Evolutionary conservation across 83 land plant genomes (phyloP).

Genomic region (Thuja plicata): DNA sequence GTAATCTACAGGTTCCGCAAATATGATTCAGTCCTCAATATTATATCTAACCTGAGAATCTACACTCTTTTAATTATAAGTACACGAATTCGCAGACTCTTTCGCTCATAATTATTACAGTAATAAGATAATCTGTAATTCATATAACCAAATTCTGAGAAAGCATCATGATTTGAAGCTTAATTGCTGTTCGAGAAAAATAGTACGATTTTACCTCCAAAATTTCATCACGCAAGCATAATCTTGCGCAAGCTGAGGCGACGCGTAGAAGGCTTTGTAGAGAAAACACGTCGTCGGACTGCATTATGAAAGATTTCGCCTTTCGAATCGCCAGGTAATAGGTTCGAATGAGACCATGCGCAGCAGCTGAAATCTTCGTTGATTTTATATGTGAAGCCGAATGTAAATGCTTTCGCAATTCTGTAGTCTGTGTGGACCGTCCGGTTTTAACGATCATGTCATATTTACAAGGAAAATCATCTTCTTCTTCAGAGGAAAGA

Average conservation of each 20-base stretch:
- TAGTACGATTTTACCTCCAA: neutral
- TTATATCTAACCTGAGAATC: too few species aligned
- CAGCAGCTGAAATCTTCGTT: neutral
- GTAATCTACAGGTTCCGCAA: too few species aligned
- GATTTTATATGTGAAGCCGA: neutral
- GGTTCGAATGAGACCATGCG: neutral
- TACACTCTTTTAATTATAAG: too few species aligned
- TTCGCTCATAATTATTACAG: too few species aligned
- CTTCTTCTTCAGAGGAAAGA: conserved; percentile 2
- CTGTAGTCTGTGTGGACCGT: neutral
- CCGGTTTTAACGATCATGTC: neutral
- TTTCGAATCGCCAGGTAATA: conserved; percentile 12
- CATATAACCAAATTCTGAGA: too few species aligned
- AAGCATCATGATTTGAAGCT: too few species aligned
- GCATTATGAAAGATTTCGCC: neutral
- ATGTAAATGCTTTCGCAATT: neutral
- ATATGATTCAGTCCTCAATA: too few species aligned
- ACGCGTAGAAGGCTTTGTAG: conserved; percentile 17
- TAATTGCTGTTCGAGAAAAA: neutral
- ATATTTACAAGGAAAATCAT: neutral
- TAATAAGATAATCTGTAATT: too few species aligned
- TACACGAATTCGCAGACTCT: too few species aligned
- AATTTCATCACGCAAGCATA: conserved; percentile 17
- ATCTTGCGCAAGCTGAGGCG: conserved; percentile 14
- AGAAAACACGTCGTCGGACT: neutral